These are phyloP conservation scores for Ceratocystiopsis minuta DNA, from an alignment of 2,329 filamentous ascomycete genomes.

Conservation along the genomic window DNA sequence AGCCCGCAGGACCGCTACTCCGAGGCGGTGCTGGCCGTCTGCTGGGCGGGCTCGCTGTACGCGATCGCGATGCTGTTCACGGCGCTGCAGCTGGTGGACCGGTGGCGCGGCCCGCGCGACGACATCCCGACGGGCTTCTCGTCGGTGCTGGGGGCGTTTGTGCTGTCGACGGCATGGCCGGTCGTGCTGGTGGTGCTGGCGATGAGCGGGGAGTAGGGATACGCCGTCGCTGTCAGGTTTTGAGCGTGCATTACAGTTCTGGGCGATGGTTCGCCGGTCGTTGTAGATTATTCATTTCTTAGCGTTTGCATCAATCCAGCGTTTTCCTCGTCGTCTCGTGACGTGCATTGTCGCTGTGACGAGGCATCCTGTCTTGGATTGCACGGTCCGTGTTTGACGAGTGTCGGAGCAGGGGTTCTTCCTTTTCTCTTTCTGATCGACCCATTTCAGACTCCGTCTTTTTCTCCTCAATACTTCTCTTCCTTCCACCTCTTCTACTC, in stretches of 20 bases:
- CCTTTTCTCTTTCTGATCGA: neutral
- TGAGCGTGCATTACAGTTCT: too few relatives aligned
- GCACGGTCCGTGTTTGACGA: too few relatives aligned
- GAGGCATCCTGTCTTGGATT: neutral
- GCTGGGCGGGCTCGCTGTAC: conserved; percentile 10
- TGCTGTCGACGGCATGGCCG: conserved; percentile 11
- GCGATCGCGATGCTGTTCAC: conserved; percentile 13
- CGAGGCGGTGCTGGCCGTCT: conserved; percentile 9
- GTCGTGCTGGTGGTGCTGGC: conserved; percentile 9
- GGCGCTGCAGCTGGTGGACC: conserved; percentile 10
- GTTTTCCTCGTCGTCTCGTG: too few relatives aligned
- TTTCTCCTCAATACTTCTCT: neutral
- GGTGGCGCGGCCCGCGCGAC: conserved; percentile 12
- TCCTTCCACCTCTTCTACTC: neutral
- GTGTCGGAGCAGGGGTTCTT: neutral
- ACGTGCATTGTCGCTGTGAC: too few relatives aligned
- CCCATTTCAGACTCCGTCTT: neutral
- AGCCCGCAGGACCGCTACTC: conserved; percentile 6
- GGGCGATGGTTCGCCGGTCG: too few relatives aligned
- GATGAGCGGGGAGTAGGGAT: neutral
- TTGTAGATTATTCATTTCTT: too few relatives aligned
- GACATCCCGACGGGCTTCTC: conserved; percentile 9
- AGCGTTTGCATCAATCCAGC: too few relatives aligned
- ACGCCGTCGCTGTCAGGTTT: too few relatives aligned
- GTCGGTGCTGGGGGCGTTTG: conserved; percentile 8